Conservation (phyloP, 768 basidiomycete species). For the Ramaria sp. region DNA sequence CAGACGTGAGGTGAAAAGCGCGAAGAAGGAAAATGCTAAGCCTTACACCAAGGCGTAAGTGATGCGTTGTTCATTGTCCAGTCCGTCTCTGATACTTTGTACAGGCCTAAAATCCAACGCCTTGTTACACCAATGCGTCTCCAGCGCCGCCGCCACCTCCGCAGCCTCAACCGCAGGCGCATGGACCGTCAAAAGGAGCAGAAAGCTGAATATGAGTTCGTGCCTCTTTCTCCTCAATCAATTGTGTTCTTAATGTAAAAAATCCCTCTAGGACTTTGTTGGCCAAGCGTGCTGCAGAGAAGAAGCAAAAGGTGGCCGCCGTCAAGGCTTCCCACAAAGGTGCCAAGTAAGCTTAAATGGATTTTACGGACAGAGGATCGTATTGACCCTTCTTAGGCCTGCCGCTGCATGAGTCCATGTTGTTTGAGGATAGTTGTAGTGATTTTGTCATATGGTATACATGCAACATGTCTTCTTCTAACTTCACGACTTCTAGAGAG, state of each 20-base stretch:
- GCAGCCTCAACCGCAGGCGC: conserved; percentile 77
- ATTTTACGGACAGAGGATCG: not conserved
- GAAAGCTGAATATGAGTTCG: conserved; percentile 87
- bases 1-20: conserved; percentile 77
- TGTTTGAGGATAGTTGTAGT: not conserved
- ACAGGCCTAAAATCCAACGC: conserved; percentile 91
- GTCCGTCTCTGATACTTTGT: not conserved
- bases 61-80: not conserved
- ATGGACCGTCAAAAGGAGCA: conserved; percentile 91
- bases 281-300: conserved; percentile 85
- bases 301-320: conserved; percentile 84
- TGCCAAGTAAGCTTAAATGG: not conserved
- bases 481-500: not conserved
- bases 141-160: conserved; percentile 92
- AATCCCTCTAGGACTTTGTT: conserved; percentile 39
- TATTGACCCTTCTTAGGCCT: not conserved
- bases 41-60: conserved; percentile 95
- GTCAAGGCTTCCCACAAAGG: conserved; percentile 69
- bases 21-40: conserved; percentile 85
- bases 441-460: not conserved
- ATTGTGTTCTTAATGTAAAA: conserved; percentile 2
- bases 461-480: not conserved
- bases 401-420: not conserved
- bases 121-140: conserved; percentile 92
- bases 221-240: conserved; percentile 6